Base-by-base conservation (phyloP, 192 early-diverging fungal genomes). In the Phycomyces nitens region DNA sequence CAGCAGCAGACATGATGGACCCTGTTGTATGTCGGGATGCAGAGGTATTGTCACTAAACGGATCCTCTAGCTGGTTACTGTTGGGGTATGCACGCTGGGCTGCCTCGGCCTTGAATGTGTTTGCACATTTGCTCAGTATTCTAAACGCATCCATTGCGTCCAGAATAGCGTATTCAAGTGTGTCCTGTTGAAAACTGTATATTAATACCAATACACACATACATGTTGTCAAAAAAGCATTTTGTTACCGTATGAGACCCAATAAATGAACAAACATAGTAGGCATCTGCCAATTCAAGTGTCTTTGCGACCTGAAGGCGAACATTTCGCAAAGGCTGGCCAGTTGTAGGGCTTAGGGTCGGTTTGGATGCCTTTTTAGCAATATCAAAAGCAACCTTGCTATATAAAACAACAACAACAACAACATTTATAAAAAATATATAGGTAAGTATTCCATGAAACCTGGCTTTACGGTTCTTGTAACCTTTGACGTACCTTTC, bases 401-500 rank as follows among this genome's bases (percentile, higher is more conserved):
- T 63, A 20, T 51, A 20, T 18, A 56, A n/a, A n/a, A n/a, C n/a
- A n/a, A n/a, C n/a, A n/a, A n/a, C n/a, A n/a, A n/a, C n/a, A n/a
- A n/a, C n/a, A n/a, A n/a, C n/a, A n/a, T n/a, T n/a, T n/a, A n/a
- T n/a, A n/a, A 53, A 11, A 11, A 53, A 21, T 23, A 53, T 24
- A 22, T 53, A 53, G 1, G 5, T 0, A 24, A n/a, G n/a, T n/a
- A n/a, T n/a, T n/a, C n/a, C n/a, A n/a, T n/a, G n/a, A n/a, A n/a
- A n/a, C n/a, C n/a, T n/a, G n/a, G n/a, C n/a, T n/a, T n/a, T n/a
- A n/a, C n/a, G n/a, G n/a, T n/a, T n/a, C n/a, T n/a, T n/a, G n/a
- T n/a, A n/a, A n/a, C n/a, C 41, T 54, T 64, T 23, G 39, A 1
- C 21, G 26, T 67, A 81, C 69, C 86, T 81, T 64, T 87, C 74